These are phyloP conservation scores for Corymbia citriodora DNA, from an alignment of 441 rosid genomes.

Conservation along the genomic window DNA sequence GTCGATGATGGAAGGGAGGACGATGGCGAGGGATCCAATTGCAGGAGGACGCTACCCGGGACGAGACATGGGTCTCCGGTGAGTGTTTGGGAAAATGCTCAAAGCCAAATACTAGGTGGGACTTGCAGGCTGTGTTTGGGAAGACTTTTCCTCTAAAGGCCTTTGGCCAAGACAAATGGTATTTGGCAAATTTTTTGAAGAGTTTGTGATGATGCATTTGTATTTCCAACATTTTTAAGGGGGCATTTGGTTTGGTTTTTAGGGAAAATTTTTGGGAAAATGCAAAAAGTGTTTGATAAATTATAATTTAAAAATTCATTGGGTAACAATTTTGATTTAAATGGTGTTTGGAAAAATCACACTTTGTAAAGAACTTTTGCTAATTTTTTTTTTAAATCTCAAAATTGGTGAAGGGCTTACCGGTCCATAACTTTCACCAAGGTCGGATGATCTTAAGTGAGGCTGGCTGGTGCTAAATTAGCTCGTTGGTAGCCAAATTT, in stretches of 20 bases:
- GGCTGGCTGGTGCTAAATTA: rapidly evolving
- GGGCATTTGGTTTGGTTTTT: not conserved
- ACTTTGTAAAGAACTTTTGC: not conserved
- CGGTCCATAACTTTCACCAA: rapidly evolving
- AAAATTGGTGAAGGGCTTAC: not conserved
- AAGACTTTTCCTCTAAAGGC: not conserved
- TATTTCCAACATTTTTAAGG: not conserved
- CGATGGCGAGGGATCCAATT: conserved; percentile 18
- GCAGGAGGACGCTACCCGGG: conserved; percentile 41
- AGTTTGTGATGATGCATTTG: not conserved
- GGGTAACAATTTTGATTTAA: not conserved
- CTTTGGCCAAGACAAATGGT: too few relatives aligned
- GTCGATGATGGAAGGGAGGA: conserved; percentile 30
- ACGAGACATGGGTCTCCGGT: conserved; percentile 94
- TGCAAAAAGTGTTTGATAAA: not conserved
- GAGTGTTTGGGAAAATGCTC: not conserved
- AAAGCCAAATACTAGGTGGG: too few relatives aligned
- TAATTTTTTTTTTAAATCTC: too few relatives aligned
- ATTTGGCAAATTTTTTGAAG: not conserved
- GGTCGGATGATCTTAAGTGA: too few relatives aligned
- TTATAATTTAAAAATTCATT: too few relatives aligned
- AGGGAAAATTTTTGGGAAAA: too few relatives aligned
- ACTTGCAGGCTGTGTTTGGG: not conserved
- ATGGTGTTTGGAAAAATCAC: not conserved
- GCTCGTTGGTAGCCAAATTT: too few relatives aligned